These are phyloP conservation scores for Prillingera fragicola DNA, from an alignment of 1,284 basidiomycete species.

Conservation along the genomic window DNA sequence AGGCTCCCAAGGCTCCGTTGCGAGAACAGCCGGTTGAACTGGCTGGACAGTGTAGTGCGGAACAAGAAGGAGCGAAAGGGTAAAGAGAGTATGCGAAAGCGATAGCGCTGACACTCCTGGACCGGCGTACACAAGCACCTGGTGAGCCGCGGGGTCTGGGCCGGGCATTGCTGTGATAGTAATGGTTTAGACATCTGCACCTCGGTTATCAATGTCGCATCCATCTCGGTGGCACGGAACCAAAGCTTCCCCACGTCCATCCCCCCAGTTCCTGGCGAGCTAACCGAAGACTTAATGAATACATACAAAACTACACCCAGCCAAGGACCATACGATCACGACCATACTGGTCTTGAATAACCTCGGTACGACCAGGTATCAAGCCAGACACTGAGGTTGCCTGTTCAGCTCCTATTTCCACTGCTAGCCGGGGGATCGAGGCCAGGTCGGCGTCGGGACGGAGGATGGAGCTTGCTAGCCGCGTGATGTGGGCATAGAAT, in stretches of 20 bases:
- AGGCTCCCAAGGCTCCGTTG: constrained; percentile 66
- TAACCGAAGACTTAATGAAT: constrained; percentile 1
- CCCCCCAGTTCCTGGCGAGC: constrained; percentile 5
- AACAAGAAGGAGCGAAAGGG: constrained; percentile 58
- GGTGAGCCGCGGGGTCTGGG: constrained; percentile 34
- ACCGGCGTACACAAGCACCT: constrained; percentile 74
- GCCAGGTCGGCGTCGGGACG: constrained; percentile 49
- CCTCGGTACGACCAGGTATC: constrained; percentile 55
- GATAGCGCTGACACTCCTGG: constrained; percentile 62
- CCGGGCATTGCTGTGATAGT: constrained; percentile 44
- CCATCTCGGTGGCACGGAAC: no score
- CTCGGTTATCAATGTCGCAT: no score
- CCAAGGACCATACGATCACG: constrained; percentile 48
- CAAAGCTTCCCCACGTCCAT: no score
- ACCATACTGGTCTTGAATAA: constrained; percentile 74
- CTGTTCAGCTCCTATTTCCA: constrained; percentile 76
- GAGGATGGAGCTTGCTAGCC: constrained; percentile 51
- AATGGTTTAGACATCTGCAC: no score
- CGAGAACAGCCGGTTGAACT: constrained; percentile 57
- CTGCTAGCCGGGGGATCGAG: constrained; percentile 52
- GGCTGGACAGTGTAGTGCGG: constrained; percentile 73
- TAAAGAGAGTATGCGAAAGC: constrained; percentile 55
- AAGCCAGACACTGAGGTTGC: constrained; percentile 59
- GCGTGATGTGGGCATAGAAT: constrained; percentile 70
- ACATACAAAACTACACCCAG: background rate